Base-by-base conservation (phyloP, 371 early-diverging fungal genomes). In the Blakeslea trispora region DNA sequence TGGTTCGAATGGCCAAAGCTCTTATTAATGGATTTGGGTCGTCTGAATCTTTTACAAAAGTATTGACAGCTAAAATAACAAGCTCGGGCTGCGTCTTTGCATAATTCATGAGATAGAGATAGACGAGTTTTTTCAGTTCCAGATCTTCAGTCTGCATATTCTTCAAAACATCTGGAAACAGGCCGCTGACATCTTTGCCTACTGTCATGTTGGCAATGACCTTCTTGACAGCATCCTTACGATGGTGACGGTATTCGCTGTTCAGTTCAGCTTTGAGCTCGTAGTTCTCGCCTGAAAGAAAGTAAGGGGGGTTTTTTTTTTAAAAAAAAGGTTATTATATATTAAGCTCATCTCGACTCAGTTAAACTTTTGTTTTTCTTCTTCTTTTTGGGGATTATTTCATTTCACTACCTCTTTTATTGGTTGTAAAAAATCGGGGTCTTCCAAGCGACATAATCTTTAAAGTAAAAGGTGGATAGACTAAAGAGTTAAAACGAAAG, bases 111-210 rank as follows among this genome's bases (percentile, higher is more conserved):
- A 94, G 61, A 54, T 91, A 93, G 54, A 93, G 76, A 62, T 94
- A 91, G 24, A 97, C 94, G 84, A 97, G 86, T 75, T 97, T 97
- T 73, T 97, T 98, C 61, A 93, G 49, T 67, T 97, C 97, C 54
- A 99, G 70, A 72, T 97, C 98, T 57, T 96, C 97, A 1, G 97
- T 99, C 71, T 97, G 97, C 98, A 99, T 99, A 81, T 95, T 95
- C 82, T 96, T 96, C 28, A 99, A 83, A 9, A 99, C 97, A 63
- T 99, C 97, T 34, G 98, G 97, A 69, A 90, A 92, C 40, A 92
- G 69, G 4, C 86, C 81, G 57, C 89, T 87, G 58, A 92, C 90
- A 64, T 92, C 93, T 69, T 92, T 92, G 61, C 93, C 93, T 15
- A 92, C 89, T 0, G 93, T 92, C 92, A 92, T 92, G 61, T 85